Evolutionary conservation across 352 stramenopile genomes (phyloP).

Genomic region (Phytophthora pini): DNA sequence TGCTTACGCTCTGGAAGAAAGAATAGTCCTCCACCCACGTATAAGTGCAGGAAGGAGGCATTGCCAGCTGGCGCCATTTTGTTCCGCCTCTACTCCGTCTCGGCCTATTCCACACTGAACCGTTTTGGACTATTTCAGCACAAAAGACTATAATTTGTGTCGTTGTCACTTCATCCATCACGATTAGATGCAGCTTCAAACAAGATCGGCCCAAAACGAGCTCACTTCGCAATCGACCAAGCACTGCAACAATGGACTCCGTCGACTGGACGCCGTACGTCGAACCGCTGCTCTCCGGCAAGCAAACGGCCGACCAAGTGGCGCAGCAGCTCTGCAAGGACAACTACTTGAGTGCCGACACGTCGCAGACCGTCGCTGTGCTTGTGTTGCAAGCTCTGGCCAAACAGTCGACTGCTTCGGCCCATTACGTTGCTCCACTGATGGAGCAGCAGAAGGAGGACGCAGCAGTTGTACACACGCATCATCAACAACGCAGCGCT

Average conservation of each 20-base stretch:
- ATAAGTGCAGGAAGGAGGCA: slow-evolving; percentile 25
- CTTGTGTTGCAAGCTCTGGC: slow-evolving; percentile 40
- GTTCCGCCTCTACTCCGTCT: slow-evolving; percentile 28
- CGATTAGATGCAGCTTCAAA: slow-evolving; percentile 24
- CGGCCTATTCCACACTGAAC: slow-evolving; percentile 13
- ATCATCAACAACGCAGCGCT: slow-evolving; percentile 43
- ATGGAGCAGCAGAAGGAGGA: slow-evolving; percentile 43
- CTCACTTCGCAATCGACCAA: slow-evolving; percentile 5
- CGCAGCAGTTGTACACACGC: slow-evolving; percentile 24
- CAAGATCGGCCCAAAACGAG: background rate
- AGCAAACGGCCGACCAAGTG: slow-evolving; percentile 27
- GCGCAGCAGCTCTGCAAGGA: slow-evolving; percentile 41
- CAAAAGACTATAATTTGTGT: slow-evolving; percentile 5
- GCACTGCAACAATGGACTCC: slow-evolving; percentile 19
- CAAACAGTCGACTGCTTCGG: slow-evolving; percentile 6
- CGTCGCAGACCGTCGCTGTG: slow-evolving; percentile 22
- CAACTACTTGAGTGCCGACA: slow-evolving; percentile 23
- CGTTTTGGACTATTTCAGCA: background rate
- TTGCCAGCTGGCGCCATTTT: slow-evolving; percentile 27
- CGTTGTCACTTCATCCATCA: slow-evolving; percentile 4
- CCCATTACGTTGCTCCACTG: slow-evolving; percentile 59
- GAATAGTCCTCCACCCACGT: slow-evolving; percentile 1
- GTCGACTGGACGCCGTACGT: slow-evolving; percentile 37
- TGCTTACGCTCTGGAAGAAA: background rate
- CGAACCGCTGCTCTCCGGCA: slow-evolving; percentile 21